Evolutionary conservation across 2,329 filamentous ascomycete genomes (phyloP).

Genomic region (Aschersonia sp.): DNA sequence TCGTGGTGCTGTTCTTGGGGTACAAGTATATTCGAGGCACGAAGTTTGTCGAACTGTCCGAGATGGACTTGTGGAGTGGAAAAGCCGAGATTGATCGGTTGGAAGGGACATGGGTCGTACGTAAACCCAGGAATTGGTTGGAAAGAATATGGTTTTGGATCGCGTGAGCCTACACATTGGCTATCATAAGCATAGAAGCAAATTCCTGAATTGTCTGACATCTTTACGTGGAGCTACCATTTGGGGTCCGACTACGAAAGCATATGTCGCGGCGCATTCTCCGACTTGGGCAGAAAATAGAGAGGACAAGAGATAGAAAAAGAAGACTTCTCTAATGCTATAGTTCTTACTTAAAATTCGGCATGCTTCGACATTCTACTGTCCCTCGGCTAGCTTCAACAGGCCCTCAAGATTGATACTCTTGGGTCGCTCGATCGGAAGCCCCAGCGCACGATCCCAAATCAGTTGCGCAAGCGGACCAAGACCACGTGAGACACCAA

Average conservation of each 20-base stretch:
- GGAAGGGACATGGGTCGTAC: slow-evolving; percentile 21
- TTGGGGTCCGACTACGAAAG: too few species aligned
- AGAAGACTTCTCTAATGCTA: too few species aligned
- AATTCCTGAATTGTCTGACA: too few species aligned
- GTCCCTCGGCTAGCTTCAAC: slow-evolving; percentile 47
- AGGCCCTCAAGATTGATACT: slow-evolving; percentile 87
- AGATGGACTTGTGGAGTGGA: slow-evolving; percentile 26
- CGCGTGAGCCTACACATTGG: slow-evolving; percentile 10
- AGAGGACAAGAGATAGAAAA: too few species aligned
- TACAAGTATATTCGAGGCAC: slow-evolving; percentile 56
- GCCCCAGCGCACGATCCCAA: slow-evolving; percentile 85
- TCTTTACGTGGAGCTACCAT: too few species aligned
- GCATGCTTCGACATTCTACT: slow-evolving; percentile 12
- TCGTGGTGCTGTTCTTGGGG: slow-evolving; percentile 41
- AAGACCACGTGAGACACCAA: slow-evolving; percentile 55
- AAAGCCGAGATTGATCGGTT: slow-evolving; percentile 23
- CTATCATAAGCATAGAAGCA: too few species aligned
- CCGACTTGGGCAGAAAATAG: too few species aligned
- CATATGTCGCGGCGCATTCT: too few species aligned
- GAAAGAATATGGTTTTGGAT: slow-evolving; percentile 27
- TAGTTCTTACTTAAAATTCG: too few species aligned
- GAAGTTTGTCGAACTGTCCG: slow-evolving; percentile 22
- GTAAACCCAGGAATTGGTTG: slow-evolving; percentile 20
- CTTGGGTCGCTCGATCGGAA: slow-evolving; percentile 97
- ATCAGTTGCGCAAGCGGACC: slow-evolving; percentile 89